Evolutionary conservation across 306 rosid genomes (phyloP).

Genomic region (Crataegus laevigata): DNA sequence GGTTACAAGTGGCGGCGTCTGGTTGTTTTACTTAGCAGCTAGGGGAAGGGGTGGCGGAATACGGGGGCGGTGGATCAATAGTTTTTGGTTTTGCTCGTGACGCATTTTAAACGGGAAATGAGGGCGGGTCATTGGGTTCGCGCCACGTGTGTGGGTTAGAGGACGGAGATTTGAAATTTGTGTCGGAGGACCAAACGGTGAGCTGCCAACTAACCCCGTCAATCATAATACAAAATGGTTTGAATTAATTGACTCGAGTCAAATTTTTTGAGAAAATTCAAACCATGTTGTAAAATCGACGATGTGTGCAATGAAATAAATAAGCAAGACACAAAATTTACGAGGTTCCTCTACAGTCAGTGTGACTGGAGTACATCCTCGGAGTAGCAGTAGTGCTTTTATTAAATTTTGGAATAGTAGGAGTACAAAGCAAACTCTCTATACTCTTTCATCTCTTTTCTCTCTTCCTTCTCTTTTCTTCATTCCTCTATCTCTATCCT

Average conservation of each 20-base stretch:
- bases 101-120: neutral
- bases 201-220: neutral
- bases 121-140: neutral
- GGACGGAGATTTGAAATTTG: neutral
- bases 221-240: neutral
- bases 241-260: neutral
- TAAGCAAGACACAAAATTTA: too few species aligned
- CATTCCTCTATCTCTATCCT: too few species aligned
- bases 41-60: neutral
- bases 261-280: neutral
- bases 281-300: too few species aligned
- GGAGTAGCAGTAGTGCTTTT: too few species aligned
- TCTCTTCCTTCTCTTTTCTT: too few species aligned
- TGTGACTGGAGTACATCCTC: too few species aligned
- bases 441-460: too few species aligned
- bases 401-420: too few species aligned
- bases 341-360: too few species aligned
- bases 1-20: neutral
- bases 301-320: too few species aligned
- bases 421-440: too few species aligned
- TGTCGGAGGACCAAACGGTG: too few species aligned
- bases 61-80: neutral
- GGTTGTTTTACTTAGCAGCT: neutral
- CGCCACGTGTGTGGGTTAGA: neutral
- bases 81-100: neutral